Evolutionary conservation across 805 yeast species (phyloP), one percentile per base, ranked within the genome.

Genomic region (Pichia insulana): DNA sequence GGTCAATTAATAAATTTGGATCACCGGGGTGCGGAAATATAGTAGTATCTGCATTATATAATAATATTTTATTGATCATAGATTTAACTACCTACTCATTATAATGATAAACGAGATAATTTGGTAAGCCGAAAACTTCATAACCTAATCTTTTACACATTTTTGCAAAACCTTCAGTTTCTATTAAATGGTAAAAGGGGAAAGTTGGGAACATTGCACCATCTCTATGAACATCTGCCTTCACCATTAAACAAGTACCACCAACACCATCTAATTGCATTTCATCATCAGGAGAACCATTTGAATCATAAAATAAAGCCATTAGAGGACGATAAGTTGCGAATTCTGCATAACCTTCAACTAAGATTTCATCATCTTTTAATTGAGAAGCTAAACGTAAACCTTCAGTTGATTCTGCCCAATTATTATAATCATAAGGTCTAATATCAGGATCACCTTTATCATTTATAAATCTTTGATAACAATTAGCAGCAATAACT

Each of bases 141-240:
- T 92, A 89, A 27, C 95, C 95, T 49, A 92, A 71, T 53, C 97
- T 72, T 63, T 88, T 87, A 35, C 96, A 96, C 97, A 92, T 92
- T 63, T 82, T 83, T n/a, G 92, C 97, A 64, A 92, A 92, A 15
- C 98, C 98, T 65, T 92, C 98, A 9, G 97, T 89, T 68, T 92
- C 98, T 50, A 92, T 88, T 62, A 92, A 72, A 62, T 92, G 95
- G 62, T 90, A 89, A 70, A 92, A 92, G 46, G 98, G 92, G 76
- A 92, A 92, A 39, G 94, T 85, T 15, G 99, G 98, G 76, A 92
- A 92, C 97, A 92, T 90, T 42, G 97, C 97, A 40, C 99, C 99
- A 62, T 92, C 98, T 61, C 98, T 75, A 64, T 92, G 99, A 41
- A 92, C 99, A 52, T 89, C 97, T 10, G 97, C 95, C 59, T 90